Conservation (phyloP, 106 monocot species). For the Phalaenopsis equestris region DNA sequence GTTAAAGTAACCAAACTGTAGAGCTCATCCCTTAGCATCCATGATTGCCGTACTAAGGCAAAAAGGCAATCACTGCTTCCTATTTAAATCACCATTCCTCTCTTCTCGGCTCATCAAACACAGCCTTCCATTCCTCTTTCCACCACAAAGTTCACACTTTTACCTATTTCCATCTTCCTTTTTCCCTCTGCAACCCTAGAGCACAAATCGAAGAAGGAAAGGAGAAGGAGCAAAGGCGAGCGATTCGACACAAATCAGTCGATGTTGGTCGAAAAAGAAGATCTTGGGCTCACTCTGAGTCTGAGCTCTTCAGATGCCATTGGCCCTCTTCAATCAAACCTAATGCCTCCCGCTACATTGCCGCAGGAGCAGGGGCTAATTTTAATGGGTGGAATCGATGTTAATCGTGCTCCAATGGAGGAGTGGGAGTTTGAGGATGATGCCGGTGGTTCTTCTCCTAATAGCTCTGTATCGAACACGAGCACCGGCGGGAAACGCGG, state of each 20-base stretch:
- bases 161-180: neutral
- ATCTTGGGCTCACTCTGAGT: conserved; percentile 18
- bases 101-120: neutral
- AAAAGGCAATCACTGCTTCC: neutral
- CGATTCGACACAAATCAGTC: neutral
- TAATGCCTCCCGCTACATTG: conserved; percentile 6
- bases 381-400: conserved; percentile 12
- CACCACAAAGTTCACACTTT: neutral
- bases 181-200: neutral
- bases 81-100: conserved; percentile 1
- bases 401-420: conserved; percentile 13
- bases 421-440: conserved; percentile 5
- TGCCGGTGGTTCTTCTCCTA: conserved; percentile 7
- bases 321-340: conserved; percentile 4
- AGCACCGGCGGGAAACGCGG: conserved; percentile 5
- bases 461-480: conserved; percentile 15
- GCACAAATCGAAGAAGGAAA: neutral
- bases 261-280: conserved; percentile 18
- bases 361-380: neutral
- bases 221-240: neutral
- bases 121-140: too few relatives aligned
- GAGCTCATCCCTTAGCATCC: neutral
- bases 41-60: neutral
- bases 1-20: neutral
- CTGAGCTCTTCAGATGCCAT: neutral